Evolutionary conservation across 495 filamentous ascomycete genomes (phyloP).

Genomic region (Talaromyces nanjingensis): DNA sequence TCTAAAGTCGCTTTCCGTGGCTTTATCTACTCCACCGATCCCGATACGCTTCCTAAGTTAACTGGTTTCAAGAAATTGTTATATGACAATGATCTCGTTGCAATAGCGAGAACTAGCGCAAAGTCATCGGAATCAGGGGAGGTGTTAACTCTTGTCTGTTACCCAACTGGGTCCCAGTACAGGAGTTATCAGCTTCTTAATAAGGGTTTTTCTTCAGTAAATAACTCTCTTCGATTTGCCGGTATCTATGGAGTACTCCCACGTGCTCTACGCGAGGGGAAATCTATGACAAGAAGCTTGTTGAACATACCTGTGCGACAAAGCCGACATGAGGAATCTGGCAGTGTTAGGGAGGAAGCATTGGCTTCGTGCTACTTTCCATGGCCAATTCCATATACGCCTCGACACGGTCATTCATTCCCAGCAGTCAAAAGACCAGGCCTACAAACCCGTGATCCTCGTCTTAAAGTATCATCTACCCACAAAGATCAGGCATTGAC

Average conservation of each 20-base stretch:
- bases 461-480: neutral
- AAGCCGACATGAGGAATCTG: neutral
- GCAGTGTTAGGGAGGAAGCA: neutral
- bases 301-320: constrained; percentile 7
- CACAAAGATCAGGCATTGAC: neutral
- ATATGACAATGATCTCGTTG: constrained; percentile 15
- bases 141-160: constrained; percentile 19
- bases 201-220: neutral
- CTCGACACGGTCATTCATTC: too few species aligned
- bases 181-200: constrained; percentile 17
- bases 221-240: constrained; percentile 19
- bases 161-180: constrained; percentile 22
- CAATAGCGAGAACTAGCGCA: constrained; percentile 18
- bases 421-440: neutral
- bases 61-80: constrained; percentile 23
- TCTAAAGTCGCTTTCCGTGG: constrained; percentile 17
- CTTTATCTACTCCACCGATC: constrained; percentile 32
- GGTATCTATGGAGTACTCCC: constrained; percentile 5
- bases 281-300: neutral
- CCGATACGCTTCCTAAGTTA: constrained; percentile 22
- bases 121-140: neutral
- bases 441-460: neutral
- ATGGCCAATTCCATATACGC: neutral
- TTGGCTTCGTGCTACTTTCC: neutral
- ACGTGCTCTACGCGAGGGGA: neutral